Evolutionary conservation across 1,284 basidiomycete species (phyloP), one percentile per base, ranked within the genome.

Genomic region (Trichosporon ovoides): DNA sequence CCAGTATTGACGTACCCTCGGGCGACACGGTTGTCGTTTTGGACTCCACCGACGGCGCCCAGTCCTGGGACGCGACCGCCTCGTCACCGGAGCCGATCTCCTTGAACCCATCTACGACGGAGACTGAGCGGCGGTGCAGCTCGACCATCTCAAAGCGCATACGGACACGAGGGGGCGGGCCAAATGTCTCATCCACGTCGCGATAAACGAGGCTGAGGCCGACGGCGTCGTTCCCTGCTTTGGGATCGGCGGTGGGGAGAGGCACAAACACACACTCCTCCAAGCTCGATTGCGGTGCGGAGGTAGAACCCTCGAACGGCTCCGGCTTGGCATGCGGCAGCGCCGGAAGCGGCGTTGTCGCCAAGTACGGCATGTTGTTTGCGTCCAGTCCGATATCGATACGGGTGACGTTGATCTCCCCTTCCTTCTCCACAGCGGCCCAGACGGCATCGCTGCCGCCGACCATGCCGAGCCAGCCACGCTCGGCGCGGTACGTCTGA

Each of bases 391-490:
- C 71, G 11, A 72, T 61, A n/a, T 73, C 70, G 18, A 68, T 64
- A 12, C 68, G 59, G 4, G 68, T 59, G 22, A 72, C 62, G 18
- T 49, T 58, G 1, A 65, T 43, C 38, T 67, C 62, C 13, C 64
- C 67, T n/a, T 63, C 62, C 4, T 38, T 52, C 52, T 70, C 68
- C 35, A 68, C 65, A 0, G 64, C 72, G 0, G 65, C 62, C 74
- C 74, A 76, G 4, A 72, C 67, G 10, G 66, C 70, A 20, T 68
- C 55, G 55, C 64, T 67, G 1, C 63, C 68, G 5, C 55, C 55
- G 10, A 72, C 67, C 36, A 67, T 53, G 2, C 67, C 69, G 38
- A 71, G 60, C 74, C 74, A 76, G 1, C 70, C 74, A 31, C 61
- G 61, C 35, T 61, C 50, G 11, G 63, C 63, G 13, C 52, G 51